Evolutionary conservation across 495 filamentous ascomycete genomes (phyloP).

Genomic region (Penicillium fimorum): DNA sequence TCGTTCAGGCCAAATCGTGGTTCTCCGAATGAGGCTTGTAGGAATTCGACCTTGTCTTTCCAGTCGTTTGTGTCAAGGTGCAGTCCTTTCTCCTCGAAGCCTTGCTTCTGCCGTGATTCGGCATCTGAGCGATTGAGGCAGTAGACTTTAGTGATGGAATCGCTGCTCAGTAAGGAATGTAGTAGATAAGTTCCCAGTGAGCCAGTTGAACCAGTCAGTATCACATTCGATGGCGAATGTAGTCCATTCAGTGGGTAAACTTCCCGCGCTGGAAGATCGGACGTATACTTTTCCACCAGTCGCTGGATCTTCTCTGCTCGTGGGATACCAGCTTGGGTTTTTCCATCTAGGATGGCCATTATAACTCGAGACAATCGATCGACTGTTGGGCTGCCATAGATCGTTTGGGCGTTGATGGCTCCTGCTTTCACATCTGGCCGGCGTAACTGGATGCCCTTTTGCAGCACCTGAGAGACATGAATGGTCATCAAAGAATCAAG

Average conservation of each 20-base stretch:
- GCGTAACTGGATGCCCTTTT: slow-evolving; percentile 15
- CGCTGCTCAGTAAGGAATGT: slow-evolving; percentile 37
- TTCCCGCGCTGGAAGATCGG: slow-evolving; percentile 26
- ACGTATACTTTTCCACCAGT: slow-evolving; percentile 22
- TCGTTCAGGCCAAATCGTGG: slow-evolving; percentile 47
- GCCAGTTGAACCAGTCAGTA: slow-evolving; percentile 60
- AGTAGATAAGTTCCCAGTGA: slow-evolving; percentile 58
- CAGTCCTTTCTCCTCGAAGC: slow-evolving; percentile 26
- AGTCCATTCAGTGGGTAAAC: not conserved
- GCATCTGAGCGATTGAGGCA: slow-evolving; percentile 54
- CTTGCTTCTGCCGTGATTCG: slow-evolving; percentile 18
- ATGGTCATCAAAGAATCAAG: slow-evolving; percentile 39
- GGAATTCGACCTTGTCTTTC: slow-evolving; percentile 41
- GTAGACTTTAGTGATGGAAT: slow-evolving; percentile 46
- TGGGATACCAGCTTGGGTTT: slow-evolving; percentile 10
- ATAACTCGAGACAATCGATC: slow-evolving; percentile 22
- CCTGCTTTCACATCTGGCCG: slow-evolving; percentile 3
- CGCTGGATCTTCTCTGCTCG: slow-evolving; percentile 21
- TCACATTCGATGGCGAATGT: slow-evolving; percentile 17
- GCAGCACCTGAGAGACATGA: slow-evolving; percentile 25
- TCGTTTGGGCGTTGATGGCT: slow-evolving; percentile 23
- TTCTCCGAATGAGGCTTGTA: slow-evolving; percentile 48
- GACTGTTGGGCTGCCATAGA: slow-evolving; percentile 35
- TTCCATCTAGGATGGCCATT: slow-evolving; percentile 20
- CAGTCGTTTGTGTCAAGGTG: slow-evolving; percentile 8